Base-by-base conservation (phyloP, 116 monocot genomes). In the Papilionanthe hybrid region DNA sequence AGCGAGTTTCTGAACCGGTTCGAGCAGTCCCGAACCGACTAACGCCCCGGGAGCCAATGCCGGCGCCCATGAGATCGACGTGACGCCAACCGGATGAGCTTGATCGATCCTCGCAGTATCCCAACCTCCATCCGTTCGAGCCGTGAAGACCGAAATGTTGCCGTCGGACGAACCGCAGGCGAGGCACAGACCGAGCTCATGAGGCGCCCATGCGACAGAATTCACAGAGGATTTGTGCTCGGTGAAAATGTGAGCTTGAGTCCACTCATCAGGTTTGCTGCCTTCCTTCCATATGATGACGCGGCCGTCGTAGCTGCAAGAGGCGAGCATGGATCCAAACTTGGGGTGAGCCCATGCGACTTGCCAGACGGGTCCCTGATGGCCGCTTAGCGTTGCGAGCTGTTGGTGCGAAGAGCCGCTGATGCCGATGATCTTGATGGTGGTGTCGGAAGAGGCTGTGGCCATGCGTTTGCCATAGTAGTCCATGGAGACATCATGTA, bases 381-480 rank as follows among this genome's bases (percentile, higher is more conserved):
- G 95, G 18, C 95, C 95, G 20, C 74, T 95, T 75, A 95, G 63
- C 43, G 93, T 95, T 29, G 95, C 95, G 29, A 95, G 89, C 20
- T 87, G 91, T 77, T 90, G 91, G 66, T 92, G 91, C 0, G 91
- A 88, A 65, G 84, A 81, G 44, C 88, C 85, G 78, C 86, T 88
- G 17, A 95, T 88, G n/a, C 91, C 92, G 22, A 95, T 83, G 66
- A 95, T 95, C 79, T 85, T 92, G 75, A 95, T 84, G 23, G 92
- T 92, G 19, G 45, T 42, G 67, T 95, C 95, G 1, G 93, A 90
- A 2, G 95, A 95, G 20, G 95, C 84, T 1, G 95, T 95, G 18
- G 95, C 95, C 25, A 95, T 43, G n/a, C 95, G 87, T 83, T 95
- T 95, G 23, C 93, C 95, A 77, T 92, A 95, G 79, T 92, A 92